These are phyloP conservation scores for Leishmania aethiopica DNA, from an alignment of 208 protist species.

Conservation along the genomic window DNA sequence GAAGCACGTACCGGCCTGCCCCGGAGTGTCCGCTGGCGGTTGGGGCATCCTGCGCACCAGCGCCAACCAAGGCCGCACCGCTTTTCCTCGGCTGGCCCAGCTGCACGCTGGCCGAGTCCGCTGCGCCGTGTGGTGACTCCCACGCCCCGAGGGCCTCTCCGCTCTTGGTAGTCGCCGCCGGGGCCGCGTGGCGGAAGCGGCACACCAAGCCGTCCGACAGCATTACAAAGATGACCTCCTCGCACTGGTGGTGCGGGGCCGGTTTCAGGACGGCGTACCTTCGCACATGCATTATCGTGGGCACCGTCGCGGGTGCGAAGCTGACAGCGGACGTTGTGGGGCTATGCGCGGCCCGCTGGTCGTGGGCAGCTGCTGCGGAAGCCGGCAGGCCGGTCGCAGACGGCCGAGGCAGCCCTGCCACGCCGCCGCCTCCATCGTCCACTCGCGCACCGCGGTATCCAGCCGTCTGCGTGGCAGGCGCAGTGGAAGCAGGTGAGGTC, in stretches of 20 bases:
- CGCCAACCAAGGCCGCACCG: neutral
- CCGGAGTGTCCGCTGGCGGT: neutral
- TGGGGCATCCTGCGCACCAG: neutral
- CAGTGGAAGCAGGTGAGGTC: neutral
- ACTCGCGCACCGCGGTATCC: neutral
- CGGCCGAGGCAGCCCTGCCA: neutral
- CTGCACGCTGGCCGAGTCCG: neutral
- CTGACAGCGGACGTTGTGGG: neutral
- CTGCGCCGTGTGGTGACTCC: neutral
- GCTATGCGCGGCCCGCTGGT: neutral
- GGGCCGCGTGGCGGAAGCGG: constrained; percentile 40
- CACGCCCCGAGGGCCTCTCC: neutral
- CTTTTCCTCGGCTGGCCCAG: neutral
- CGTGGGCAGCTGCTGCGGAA: neutral
- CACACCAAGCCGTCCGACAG: constrained; percentile 58
- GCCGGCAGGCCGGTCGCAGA: neutral
- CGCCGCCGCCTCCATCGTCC: neutral
- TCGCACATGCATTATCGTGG: constrained; percentile 22
- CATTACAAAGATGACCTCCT: constrained; percentile 64
- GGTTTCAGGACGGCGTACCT: constrained; percentile 21
- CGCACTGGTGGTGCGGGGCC: constrained; percentile 33
- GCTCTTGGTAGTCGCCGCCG: neutral
- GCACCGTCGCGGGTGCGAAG: constrained; percentile 9
- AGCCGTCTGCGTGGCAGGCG: neutral
- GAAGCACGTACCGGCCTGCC: constrained; percentile 28